phyloP scores from a whole-genome alignment of 352 stramenopile genomes.

The Globisporangium echinulatum region DNA sequence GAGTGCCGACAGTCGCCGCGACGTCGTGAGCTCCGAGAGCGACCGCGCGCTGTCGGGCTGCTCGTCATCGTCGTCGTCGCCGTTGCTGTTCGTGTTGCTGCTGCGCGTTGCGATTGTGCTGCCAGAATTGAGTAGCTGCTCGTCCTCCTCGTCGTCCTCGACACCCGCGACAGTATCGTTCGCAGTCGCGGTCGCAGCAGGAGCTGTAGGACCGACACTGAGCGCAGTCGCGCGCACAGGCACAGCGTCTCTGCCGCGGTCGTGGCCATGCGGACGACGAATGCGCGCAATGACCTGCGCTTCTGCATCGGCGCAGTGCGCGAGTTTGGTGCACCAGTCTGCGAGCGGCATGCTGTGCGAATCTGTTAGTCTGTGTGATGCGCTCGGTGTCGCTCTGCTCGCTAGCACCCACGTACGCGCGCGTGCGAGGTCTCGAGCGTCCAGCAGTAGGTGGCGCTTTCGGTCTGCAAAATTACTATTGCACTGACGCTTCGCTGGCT shows the following conservation, averaged over 20 bases:
- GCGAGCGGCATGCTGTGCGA: slow-evolving; percentile 6
- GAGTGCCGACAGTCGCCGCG: slow-evolving; percentile 19
- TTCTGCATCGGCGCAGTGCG: slow-evolving; percentile 6
- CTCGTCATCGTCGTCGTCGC: neutral
- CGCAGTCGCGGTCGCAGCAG: neutral
- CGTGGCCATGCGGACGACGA: neutral
- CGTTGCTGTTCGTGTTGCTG: slow-evolving; percentile 3
- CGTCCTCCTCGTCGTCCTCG: neutral
- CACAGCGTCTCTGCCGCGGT: neutral
- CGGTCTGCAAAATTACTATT: too few relatives aligned
- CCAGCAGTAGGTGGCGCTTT: too few relatives aligned
- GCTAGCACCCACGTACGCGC: too few relatives aligned
- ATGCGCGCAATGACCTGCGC: slow-evolving; percentile 2
- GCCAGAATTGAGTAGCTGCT: slow-evolving; percentile 7
- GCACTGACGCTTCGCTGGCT: too few relatives aligned
- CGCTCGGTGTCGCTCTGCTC: too few relatives aligned
- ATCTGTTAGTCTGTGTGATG: neutral
- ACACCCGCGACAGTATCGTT: neutral
- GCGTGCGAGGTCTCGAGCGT: too few relatives aligned
- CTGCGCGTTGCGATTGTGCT: slow-evolving; percentile 5
- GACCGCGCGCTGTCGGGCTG: slow-evolving; percentile 8
- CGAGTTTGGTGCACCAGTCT: slow-evolving; percentile 14
- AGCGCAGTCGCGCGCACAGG: neutral
- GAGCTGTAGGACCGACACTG: neutral
- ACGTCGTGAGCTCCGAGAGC: slow-evolving; percentile 19